Evolutionary conservation across 1,284 basidiomycete species (phyloP).

Genomic region (Irpex lacteus): DNA sequence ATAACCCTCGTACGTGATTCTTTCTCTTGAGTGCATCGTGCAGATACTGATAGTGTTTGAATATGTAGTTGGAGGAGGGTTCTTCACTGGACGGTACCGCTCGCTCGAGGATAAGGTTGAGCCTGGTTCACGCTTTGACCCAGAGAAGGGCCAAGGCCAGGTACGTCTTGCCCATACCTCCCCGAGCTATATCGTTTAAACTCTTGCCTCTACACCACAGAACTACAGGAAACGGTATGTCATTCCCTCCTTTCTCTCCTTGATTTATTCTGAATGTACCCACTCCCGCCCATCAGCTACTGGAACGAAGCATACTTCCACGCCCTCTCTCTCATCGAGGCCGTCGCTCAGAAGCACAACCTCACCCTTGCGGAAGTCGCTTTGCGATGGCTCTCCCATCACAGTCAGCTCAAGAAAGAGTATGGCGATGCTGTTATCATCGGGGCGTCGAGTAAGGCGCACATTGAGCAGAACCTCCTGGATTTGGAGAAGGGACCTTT

Average conservation of each 20-base stretch:
- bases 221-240: conserved; percentile 6
- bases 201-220: neutral
- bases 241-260: neutral
- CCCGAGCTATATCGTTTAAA: neutral
- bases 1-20: conserved; percentile 40
- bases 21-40: neutral
- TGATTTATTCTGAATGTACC: neutral
- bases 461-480: conserved; percentile 35
- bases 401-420: conserved; percentile 24
- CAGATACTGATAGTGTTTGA: neutral
- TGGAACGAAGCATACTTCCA: conserved; percentile 18
- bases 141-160: conserved; percentile 29
- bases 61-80: conserved; percentile 33
- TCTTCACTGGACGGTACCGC: conserved; percentile 35
- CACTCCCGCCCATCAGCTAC: conserved; percentile 3
- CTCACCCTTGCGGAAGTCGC: conserved; percentile 12
- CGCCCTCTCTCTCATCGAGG: conserved; percentile 11
- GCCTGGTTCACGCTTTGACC: conserved; percentile 38
- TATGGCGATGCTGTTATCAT: conserved; percentile 24
- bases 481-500: conserved; percentile 59
- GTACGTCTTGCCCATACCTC: conserved; percentile 11
- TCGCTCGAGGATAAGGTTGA: conserved; percentile 30
- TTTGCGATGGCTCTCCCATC: conserved; percentile 29
- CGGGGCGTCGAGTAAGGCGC: conserved; percentile 11
- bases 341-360: conserved; percentile 11